A percentile compares a stretch with the other conserved stretches of the same genome.
Evolutionary conservation across 1,139 yeast genomes (phyloP).

Genomic region (Kodamaea plutei): DNA sequence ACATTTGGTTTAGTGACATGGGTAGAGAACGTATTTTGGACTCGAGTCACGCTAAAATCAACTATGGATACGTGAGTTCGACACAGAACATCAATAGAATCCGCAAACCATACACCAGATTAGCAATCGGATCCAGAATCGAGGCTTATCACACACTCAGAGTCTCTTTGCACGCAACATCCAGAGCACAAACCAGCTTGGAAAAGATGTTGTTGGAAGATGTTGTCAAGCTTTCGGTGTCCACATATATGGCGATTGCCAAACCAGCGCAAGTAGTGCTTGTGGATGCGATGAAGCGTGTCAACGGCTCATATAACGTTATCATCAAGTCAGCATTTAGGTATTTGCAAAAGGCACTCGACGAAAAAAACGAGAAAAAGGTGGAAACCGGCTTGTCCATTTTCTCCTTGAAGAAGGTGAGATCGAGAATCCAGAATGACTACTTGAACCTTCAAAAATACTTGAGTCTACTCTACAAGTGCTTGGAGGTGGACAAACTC

Average conservation of each 20-base stretch:
- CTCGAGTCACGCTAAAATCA: conserved; percentile 43
- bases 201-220: conserved; percentile 67
- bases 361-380: conserved; percentile 47
- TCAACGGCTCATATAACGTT: conserved; percentile 63
- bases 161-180: conserved; percentile 69
- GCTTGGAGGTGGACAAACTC: conserved; percentile 56
- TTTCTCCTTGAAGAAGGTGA: conserved; percentile 50
- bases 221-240: conserved; percentile 62
- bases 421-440: conserved; percentile 55
- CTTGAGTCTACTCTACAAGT: conserved; percentile 47
- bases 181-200: conserved; percentile 63
- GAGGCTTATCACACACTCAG: conserved; percentile 76
- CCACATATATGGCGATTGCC: conserved; percentile 68
- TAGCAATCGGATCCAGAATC: conserved; percentile 72
- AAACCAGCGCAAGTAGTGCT: conserved; percentile 69
- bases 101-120: conserved; percentile 73
- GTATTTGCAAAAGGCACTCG: conserved; percentile 50
- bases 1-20: conserved; percentile 81
- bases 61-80: conserved; percentile 31
- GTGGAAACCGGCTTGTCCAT: conserved; percentile 67
- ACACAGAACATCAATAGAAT: conserved; percentile 43
- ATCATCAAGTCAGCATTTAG: conserved; percentile 49
- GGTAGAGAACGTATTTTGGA: conserved; percentile 71
- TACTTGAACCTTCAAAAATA: conserved; percentile 47
- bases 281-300: conserved; percentile 66